These are phyloP conservation scores for Epichloe elymi DNA, from an alignment of 2,329 filamentous ascomycete genomes.

Conservation along the genomic window DNA sequence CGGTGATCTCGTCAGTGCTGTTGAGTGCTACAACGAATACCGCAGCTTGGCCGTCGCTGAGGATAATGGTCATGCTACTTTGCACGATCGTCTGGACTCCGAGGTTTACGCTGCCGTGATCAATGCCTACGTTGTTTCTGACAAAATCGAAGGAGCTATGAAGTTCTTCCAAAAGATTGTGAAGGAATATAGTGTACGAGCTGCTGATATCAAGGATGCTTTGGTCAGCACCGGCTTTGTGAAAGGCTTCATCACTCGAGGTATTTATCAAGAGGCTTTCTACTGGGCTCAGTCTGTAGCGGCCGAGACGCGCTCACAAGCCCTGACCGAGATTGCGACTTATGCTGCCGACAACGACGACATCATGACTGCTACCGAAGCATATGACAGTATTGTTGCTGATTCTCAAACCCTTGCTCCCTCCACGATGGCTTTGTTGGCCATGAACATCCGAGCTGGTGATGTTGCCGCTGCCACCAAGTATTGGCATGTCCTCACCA, in stretches of 20 bases:
- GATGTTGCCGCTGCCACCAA: conserved; percentile 64
- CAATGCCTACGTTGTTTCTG: conserved; percentile 73
- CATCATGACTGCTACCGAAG: conserved; percentile 51
- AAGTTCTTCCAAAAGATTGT: conserved; percentile 78
- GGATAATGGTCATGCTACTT: conserved; percentile 56
- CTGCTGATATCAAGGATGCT: conserved; percentile 53
- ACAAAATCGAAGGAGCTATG: conserved; percentile 66
- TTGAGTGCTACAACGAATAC: conserved; percentile 94
- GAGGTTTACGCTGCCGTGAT: conserved; percentile 86
- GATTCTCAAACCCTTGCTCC: conserved; percentile 36
- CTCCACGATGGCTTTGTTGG: conserved; percentile 69
- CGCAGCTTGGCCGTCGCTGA: conserved; percentile 74
- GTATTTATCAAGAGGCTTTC: conserved; percentile 61
- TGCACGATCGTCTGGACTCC: conserved; percentile 62
- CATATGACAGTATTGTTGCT: conserved; percentile 45
- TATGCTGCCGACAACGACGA: conserved; percentile 70
- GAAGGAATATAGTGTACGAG: conserved; percentile 42
- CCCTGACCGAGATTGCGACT: conserved; percentile 62
- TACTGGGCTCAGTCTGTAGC: conserved; percentile 56
- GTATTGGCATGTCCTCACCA: conserved; percentile 67
- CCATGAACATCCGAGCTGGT: conserved; percentile 72
- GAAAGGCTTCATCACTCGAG: conserved; percentile 58
- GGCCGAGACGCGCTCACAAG: conserved; percentile 41
- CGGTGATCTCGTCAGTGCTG: conserved; percentile 73
- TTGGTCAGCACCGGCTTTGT: conserved; percentile 67